phyloP scores from a whole-genome alignment of 2,329 filamentous ascomycete genomes.

The Grosmannia clavigera region DNA sequence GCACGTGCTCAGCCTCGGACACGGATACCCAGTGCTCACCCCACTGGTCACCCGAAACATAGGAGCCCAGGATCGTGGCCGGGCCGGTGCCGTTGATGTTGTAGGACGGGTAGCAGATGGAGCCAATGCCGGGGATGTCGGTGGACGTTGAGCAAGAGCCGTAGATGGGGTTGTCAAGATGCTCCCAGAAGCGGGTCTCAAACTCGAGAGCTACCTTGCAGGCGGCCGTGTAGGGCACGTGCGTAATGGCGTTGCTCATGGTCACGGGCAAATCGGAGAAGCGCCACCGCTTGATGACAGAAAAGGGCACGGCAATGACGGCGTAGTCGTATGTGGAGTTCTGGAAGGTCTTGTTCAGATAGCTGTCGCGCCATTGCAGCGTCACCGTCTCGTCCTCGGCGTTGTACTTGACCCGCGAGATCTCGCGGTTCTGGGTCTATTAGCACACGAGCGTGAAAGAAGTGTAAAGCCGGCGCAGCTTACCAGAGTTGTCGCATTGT shows the following conservation, averaged over 20 bases:
- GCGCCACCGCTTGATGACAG: slow-evolving; percentile 49
- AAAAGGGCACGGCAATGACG: slow-evolving; percentile 53
- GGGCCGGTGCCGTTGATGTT: slow-evolving; percentile 51
- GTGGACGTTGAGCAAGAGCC: slow-evolving; percentile 47
- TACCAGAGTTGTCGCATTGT: slow-evolving; percentile 38
- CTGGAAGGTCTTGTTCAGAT: slow-evolving; percentile 25
- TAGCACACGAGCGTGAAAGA: not conserved
- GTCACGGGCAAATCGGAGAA: slow-evolving; percentile 28
- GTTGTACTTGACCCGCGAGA: slow-evolving; percentile 44
- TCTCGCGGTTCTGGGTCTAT: slow-evolving; percentile 27
- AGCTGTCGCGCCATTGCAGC: slow-evolving; percentile 41
- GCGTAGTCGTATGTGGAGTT: slow-evolving; percentile 51
- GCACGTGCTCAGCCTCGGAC: slow-evolving; percentile 48
- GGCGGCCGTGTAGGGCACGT: slow-evolving; percentile 29
- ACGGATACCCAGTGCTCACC: slow-evolving; percentile 29
- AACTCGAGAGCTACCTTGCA: slow-evolving; percentile 57
- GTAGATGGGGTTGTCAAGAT: slow-evolving; percentile 39
- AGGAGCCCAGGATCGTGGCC: slow-evolving; percentile 49
- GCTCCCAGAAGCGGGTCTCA: slow-evolving; percentile 49
- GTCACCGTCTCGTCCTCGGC: slow-evolving; percentile 38
- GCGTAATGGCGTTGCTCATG: slow-evolving; percentile 34
- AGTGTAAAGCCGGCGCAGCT: not conserved
- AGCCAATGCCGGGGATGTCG: slow-evolving; percentile 49
- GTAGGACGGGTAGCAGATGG: slow-evolving; percentile 56
- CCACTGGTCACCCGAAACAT: slow-evolving; percentile 32